phyloP scores from a whole-genome alignment of 495 filamentous ascomycete species.

The Hyaloscypha bicolor region DNA sequence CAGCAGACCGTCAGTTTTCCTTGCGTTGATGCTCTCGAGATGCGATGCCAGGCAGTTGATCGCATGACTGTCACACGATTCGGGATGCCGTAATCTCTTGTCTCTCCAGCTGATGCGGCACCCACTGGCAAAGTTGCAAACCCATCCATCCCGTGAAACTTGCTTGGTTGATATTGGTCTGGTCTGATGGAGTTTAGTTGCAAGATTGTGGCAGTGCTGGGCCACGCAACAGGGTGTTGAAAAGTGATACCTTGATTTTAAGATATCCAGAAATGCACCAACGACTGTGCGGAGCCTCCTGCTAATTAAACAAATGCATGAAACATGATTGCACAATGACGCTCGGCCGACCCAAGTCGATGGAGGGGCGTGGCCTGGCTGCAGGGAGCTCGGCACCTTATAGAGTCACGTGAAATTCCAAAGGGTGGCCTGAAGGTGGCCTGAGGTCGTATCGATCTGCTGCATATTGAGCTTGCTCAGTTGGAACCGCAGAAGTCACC shows the following conservation, averaged over 20 bases:
- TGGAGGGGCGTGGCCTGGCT: not conserved
- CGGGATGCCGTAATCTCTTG: conserved; percentile 4
- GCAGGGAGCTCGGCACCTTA: not conserved
- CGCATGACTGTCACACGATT: conserved; percentile 27
- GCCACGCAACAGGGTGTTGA: not conserved
- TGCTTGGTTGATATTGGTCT: conserved; percentile 13
- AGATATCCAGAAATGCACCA: not conserved
- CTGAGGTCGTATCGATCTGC: not conserved
- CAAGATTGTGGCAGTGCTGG: conserved; percentile 34
- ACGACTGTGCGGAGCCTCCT: conserved; percentile 19
- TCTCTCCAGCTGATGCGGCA: conserved; percentile 8
- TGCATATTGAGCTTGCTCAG: conserved; percentile 8
- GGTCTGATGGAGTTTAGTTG: conserved; percentile 4
- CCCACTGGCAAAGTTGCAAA: not conserved
- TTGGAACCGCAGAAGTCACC: conserved; percentile 20
- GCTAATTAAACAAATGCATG: conserved; percentile 11
- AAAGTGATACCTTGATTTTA: not conserved
- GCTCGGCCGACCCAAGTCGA: not conserved
- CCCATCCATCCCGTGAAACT: conserved; percentile 8
- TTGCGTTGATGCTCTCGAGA: conserved; percentile 18
- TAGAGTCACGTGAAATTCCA: not conserved
- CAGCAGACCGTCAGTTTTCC: not conserved
- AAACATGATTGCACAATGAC: conserved; percentile 14
- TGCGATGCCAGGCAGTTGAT: conserved; percentile 10
- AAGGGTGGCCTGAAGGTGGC: not conserved